Base-by-base conservation (phyloP, 2,329 filamentous ascomycete species). In the Colletotrichum sp. region DNA sequence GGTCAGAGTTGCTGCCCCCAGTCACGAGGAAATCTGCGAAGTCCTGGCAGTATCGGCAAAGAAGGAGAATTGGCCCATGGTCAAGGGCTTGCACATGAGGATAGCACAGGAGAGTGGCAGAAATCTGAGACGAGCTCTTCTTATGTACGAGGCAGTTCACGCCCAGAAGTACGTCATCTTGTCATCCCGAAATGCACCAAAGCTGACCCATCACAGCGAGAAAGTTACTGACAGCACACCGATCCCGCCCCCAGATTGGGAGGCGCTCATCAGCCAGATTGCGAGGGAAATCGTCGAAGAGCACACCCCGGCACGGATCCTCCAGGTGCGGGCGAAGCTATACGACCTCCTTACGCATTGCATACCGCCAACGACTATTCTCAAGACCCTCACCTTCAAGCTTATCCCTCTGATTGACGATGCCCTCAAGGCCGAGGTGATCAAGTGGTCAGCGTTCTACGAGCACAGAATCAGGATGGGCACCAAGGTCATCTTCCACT, bases 91-190 rank as follows among this genome's bases (percentile, higher is more conserved):
- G 79, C 95, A 98, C 84, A 90, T 91, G 85, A 92, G 95, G 80
- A 97, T 99, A 83, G 97, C 97, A 0, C 92, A 92, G 82, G 96
- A 98, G 82, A 98, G 96, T 81, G 96, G 95, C 44, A 91, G 97
- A 78, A 99, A 99, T 85, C 84, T 99, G 81, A 92, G 97, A 78
- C 93, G 94, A 82, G 97, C 97, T 22, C 87, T 99, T 82, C 89
- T 99, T 79, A 99, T 99, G 96, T 98, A 96, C 82, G 97, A 99
- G 87, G 95, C 97, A 15, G 95, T 99, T 30, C 95, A 99, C 87
- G 97, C 97, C 39, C 96, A 99, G 83, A 99, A 98, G 96, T 98
- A 90, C 79, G 93, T 82, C 49, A 22, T 11, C 8, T n/a, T 6
- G 9, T 12, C 27, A 34, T 25, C 13, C 2, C 19, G 5, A 6